Conservation (phyloP, 1,284 basidiomycete species). For the Sutorius eximius region DNA sequence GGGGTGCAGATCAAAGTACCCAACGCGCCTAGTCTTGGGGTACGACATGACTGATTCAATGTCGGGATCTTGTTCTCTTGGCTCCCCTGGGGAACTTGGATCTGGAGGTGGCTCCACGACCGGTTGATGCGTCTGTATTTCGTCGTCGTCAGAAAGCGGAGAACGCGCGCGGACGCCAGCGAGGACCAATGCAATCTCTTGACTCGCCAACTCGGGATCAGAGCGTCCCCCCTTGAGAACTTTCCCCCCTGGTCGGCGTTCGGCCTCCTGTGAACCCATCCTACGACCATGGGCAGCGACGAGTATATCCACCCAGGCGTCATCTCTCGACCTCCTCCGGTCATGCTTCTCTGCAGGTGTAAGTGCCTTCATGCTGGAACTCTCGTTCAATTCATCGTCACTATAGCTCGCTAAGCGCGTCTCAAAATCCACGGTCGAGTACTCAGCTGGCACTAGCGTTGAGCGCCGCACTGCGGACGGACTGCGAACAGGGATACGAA, state of each 20-base stretch:
- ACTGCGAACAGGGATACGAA: constrained; percentile 57
- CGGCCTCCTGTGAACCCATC: constrained; percentile 60
- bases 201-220: constrained; percentile 70
- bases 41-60: constrained; percentile 38
- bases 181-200: constrained; percentile 70
- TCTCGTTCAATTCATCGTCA: constrained; percentile 52
- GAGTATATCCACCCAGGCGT: constrained; percentile 83
- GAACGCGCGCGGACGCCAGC: constrained; percentile 59
- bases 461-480: constrained; percentile 47
- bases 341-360: constrained; percentile 45
- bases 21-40: constrained; percentile 43
- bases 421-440: constrained; percentile 75
- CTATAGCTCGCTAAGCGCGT: constrained; percentile 67
- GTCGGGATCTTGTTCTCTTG: constrained; percentile 38
- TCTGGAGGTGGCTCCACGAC: constrained; percentile 6
- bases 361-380: constrained; percentile 26
- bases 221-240: constrained; percentile 41
- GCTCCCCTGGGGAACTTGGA: constrained; percentile 26
- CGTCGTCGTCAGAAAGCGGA: constrained; percentile 46
- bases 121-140: constrained; percentile 10
- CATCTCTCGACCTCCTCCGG: constrained; percentile 58
- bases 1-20: constrained; percentile 73
- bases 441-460: constrained; percentile 60
- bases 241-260: constrained; percentile 36
- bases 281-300: constrained; percentile 64